phyloP scores from a whole-genome alignment of 2,329 filamentous ascomycete genomes.

The Stagonosporopsis chrysanthemi region DNA sequence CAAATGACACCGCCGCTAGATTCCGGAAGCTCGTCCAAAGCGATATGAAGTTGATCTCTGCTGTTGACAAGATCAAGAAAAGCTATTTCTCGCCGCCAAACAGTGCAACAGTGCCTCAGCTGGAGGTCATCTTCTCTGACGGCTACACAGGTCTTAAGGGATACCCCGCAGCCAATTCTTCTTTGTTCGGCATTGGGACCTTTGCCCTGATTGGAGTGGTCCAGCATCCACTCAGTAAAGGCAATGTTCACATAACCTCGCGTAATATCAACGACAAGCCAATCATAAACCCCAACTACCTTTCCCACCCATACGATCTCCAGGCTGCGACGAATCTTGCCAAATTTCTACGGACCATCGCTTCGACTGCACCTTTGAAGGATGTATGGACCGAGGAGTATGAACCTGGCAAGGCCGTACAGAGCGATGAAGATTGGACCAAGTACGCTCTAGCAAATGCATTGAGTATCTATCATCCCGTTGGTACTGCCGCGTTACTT shows the following conservation, averaged over 20 bases:
- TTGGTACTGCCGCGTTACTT: constrained; percentile 48
- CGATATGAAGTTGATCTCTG: constrained; percentile 21
- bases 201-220: constrained; percentile 47
- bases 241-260: constrained; percentile 35
- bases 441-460: constrained; percentile 27
- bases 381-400: constrained; percentile 42
- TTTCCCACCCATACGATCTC: constrained; percentile 39
- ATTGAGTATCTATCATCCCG: constrained; percentile 42
- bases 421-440: constrained; percentile 39
- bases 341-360: constrained; percentile 39
- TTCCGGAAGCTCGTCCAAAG: constrained; percentile 46
- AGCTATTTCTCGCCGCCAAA: constrained; percentile 46
- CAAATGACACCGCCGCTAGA: constrained; percentile 40
- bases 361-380: constrained; percentile 36
- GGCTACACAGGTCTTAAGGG: constrained; percentile 55
- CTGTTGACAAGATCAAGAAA: constrained; percentile 32
- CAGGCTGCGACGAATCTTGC: constrained; percentile 28
- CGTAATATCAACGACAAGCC: constrained; percentile 33
- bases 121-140: constrained; percentile 57
- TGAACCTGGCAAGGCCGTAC: constrained; percentile 36
- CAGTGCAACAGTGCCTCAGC: constrained; percentile 48
- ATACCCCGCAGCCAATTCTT: constrained; percentile 37
- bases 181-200: constrained; percentile 38
- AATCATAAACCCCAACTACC: constrained; percentile 41
- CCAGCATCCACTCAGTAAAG: constrained; percentile 45